A percentile compares a stretch with the other conserved stretches of the same genome.
phyloP scores from a whole-genome alignment of 768 basidiomycete genomes.

The Mycena belliarum region DNA sequence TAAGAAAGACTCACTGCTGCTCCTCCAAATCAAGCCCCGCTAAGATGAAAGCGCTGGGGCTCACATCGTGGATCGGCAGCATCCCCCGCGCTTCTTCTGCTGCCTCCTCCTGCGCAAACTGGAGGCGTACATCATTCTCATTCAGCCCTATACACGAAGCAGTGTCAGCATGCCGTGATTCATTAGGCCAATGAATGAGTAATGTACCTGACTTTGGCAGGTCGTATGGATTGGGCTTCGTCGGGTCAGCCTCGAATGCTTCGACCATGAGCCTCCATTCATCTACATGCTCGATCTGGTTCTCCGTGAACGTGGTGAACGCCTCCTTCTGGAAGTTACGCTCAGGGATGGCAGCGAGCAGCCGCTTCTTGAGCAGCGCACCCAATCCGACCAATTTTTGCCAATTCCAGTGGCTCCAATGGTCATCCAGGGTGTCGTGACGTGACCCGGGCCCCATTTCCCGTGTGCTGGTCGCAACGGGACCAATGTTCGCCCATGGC shows the following conservation, averaged over 20 bases:
- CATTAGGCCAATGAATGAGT: background rate
- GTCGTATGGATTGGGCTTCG: background rate
- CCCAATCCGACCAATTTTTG: constrained; percentile 28
- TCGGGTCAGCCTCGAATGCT: background rate
- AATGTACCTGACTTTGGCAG: background rate
- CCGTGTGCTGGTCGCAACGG: constrained; percentile 25
- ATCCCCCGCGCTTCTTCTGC: constrained; percentile 13
- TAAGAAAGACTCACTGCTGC: constrained; percentile 24
- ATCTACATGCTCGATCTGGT: background rate
- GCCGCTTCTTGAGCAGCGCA: constrained; percentile 15
- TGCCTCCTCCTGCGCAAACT: constrained; percentile 1
- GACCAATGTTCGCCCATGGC: constrained; percentile 32
- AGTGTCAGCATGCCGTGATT: no score
- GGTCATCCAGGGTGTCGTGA: constrained; percentile 36
- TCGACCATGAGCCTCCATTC: constrained; percentile 2
- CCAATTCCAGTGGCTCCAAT: constrained; percentile 38
- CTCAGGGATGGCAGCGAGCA: background rate
- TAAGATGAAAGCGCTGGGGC: constrained; percentile 19
- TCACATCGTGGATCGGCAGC: constrained; percentile 19
- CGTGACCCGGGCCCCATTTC: constrained; percentile 35
- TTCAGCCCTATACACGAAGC: background rate
- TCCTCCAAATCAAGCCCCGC: constrained; percentile 25
- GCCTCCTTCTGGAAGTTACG: constrained; percentile 1
- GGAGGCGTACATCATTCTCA: constrained; percentile 9
- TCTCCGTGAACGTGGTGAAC: background rate